Base-by-base conservation (phyloP, 306 rosid species). In the Phaseolus lunatus region DNA sequence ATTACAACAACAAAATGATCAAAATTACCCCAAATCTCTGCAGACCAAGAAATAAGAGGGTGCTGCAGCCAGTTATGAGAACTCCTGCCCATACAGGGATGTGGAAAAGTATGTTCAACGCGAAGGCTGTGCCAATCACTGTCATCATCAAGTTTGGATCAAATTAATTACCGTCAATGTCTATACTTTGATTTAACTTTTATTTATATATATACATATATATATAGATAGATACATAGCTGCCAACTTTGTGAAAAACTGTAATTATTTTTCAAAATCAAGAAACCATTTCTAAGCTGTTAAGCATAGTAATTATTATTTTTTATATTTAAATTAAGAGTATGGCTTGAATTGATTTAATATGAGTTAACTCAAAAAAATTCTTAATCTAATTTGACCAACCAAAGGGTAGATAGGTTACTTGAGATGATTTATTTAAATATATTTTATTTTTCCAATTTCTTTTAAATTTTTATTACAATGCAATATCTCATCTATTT, bases 101-200 rank as follows among this genome's bases (percentile, higher is more conserved):
- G 35, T 87, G 75, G 84, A 92, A 92, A 1, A 90, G 85, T 83
- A 95, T 90, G 58, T 95, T 90, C 27, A 95, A 84, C 0, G 93
- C 96, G 79, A 95, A 89, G 9, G 97, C 96, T 37, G 97, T 95
- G 59, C 98, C 98, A 54, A 95, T 87, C 68, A 95, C 98, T 94
- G 89, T 80, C 58, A 83, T 20, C 56, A 48, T 52, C 59, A 82
- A 52, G 43, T 67, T 45, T 11, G 16, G 10, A 58, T 7, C 23
- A 64, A 59, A 49, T 62, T 52, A 63, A 12, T 67, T 11, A 20
- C 10, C 3, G 15, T 12, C 14, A 41, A 18, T 37, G 0, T 1
- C 5, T 9, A n/a, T 31, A 27, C n/a, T 15, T 31, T 31, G 2
- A 1, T 14, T n/a, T 18, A 63, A 63, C 9, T n/a, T 33, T 7